Evolutionary conservation across 1,284 basidiomycete species (phyloP).

Genomic region (Calocybe gambosa): DNA sequence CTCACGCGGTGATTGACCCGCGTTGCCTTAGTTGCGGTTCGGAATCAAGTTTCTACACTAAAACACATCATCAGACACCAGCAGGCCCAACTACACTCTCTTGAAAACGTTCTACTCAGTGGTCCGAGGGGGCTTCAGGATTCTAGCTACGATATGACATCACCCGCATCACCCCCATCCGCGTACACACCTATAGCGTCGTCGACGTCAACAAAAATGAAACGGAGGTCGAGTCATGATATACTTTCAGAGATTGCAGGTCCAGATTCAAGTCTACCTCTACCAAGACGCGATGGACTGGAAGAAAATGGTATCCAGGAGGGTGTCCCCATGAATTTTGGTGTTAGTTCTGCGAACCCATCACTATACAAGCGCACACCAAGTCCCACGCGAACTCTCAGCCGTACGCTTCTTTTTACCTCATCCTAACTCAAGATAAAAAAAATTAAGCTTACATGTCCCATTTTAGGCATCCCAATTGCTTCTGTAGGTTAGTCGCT

Average conservation of each 20-base stretch:
- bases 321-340: slow-evolving; percentile 61
- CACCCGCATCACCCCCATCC: slow-evolving; percentile 30
- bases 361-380: slow-evolving; percentile 45
- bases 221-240: slow-evolving; percentile 64
- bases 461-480: slow-evolving; percentile 65
- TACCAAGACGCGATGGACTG: slow-evolving; percentile 48
- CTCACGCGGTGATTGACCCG: slow-evolving; percentile 2
- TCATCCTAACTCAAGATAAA: slow-evolving; percentile 8
- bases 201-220: slow-evolving; percentile 38
- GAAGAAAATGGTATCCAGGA: slow-evolving; percentile 59
- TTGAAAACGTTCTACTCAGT: slow-evolving; percentile 59
- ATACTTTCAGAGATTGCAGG: slow-evolving; percentile 64
- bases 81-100: slow-evolving; percentile 59
- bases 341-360: slow-evolving; percentile 30
- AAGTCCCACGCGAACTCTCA: slow-evolving; percentile 72
- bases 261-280: slow-evolving; percentile 64
- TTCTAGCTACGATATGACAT: slow-evolving; percentile 34
- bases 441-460: slow-evolving; percentile 10
- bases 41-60: slow-evolving; percentile 68
- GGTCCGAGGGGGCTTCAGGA: slow-evolving; percentile 52
- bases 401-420: slow-evolving; percentile 50
- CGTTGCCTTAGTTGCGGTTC: slow-evolving; percentile 47
- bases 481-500: slow-evolving; percentile 63
- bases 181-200: slow-evolving; percentile 24
- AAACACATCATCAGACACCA: slow-evolving; percentile 75